Conservation (phyloP, 1,284 basidiomycete genomes). For the Violaceomyces palustris region DNA sequence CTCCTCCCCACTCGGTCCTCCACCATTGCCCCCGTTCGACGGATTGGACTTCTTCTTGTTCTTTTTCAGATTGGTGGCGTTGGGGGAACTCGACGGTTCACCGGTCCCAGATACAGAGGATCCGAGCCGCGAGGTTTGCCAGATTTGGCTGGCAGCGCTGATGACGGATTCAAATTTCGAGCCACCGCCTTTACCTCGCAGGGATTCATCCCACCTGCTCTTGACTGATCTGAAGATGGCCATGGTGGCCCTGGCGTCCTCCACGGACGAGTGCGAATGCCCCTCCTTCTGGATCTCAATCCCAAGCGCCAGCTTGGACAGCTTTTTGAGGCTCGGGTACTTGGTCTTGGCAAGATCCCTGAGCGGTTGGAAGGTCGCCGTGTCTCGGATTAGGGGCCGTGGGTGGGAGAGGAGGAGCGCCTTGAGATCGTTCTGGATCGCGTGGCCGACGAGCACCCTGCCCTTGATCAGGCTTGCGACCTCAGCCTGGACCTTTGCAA, state of each 20-base stretch:
- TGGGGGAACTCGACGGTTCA: not conserved
- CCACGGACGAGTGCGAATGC: slow-evolving; percentile 52
- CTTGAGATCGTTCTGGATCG: slow-evolving; percentile 84
- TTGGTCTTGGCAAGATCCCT: slow-evolving; percentile 60
- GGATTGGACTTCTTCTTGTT: not conserved
- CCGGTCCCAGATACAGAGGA: not conserved
- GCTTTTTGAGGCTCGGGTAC: slow-evolving; percentile 70
- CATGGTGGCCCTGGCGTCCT: slow-evolving; percentile 92
- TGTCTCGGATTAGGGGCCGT: slow-evolving; percentile 72
- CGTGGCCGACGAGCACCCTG: slow-evolving; percentile 85
- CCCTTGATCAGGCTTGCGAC: slow-evolving; percentile 76
- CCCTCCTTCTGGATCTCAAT: slow-evolving; percentile 69
- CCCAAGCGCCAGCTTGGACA: slow-evolving; percentile 75
- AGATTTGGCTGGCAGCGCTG: too few species aligned
- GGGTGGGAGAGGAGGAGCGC: slow-evolving; percentile 88
- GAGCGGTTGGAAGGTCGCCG: slow-evolving; percentile 62
- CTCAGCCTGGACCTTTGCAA: slow-evolving; percentile 72
- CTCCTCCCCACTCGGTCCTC: not conserved
- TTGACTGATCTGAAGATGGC: slow-evolving; percentile 84
- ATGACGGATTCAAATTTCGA: not conserved
- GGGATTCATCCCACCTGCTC: slow-evolving; percentile 68
- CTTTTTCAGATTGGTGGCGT: not conserved
- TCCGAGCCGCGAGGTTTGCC: not conserved
- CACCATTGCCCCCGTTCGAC: not conserved
- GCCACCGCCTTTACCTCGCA: slow-evolving; percentile 9